Evolutionary conservation across 371 early-diverging fungal species (phyloP), one percentile per base, ranked within the genome.

Genomic region (Mucor circinelloides): DNA sequence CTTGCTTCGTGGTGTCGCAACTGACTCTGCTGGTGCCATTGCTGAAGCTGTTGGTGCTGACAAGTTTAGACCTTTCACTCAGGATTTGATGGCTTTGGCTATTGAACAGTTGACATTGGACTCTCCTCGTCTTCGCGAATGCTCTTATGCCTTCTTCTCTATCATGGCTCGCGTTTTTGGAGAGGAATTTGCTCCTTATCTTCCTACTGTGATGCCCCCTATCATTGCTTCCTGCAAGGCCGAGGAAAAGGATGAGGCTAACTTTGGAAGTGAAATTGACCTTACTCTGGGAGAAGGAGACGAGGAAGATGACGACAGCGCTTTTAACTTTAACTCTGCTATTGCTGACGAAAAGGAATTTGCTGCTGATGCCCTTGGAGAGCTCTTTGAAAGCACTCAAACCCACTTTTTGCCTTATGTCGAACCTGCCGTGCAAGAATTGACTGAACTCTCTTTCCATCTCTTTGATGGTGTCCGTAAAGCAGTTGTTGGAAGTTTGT

Each of bases 331-430:
- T 63, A 91, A 87, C 69, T 90, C 93, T 50, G 95, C 93, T 23
- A 82, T 96, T 69, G 92, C 95, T 0, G 93, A 95, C 34, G 97
- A 97, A 74, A 97, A 97, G 81, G 95, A 95, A 70, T 89, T 92
- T 56, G 95, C 96, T 17, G 91, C 91, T 27, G 94, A 93, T 69
- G 92, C 93, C 2, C 83, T 93, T 48, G 95, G 92, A 52, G 94
- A 95, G 72, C 71, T 97, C 28, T 95, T 96, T 79, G 88, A 87
- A 60, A 87, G 89, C 66, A 92, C 96, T 1, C 73, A 85, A 5
- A 58, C 82, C 0, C 85, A 89, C 48, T 96, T 95, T 72, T 74
- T 96, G 79, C 95, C 96, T 4, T 95, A 93, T 67, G 89, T 95
- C n/a, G 90, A 91, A 57, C 73, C 82, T 23, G 80, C 87, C 28